These are phyloP conservation scores for Carex kokanica DNA, from an alignment of 176 grass and related monocot genomes.

Conservation along the genomic window DNA sequence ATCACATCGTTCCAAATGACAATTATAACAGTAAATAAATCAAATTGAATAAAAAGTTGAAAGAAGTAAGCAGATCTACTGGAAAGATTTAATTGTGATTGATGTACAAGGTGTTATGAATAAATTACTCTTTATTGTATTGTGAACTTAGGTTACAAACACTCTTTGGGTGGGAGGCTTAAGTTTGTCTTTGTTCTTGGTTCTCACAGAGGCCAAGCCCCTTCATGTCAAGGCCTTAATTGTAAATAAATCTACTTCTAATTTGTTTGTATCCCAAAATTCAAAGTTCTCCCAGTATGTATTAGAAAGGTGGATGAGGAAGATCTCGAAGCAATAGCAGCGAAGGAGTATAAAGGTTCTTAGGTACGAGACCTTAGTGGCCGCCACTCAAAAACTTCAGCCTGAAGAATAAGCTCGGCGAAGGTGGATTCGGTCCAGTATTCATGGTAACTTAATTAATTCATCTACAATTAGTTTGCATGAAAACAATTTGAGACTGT, in stretches of 20 bases:
- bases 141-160: slow-evolving; percentile 69
- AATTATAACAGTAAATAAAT: background rate
- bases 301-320: slow-evolving; percentile 47
- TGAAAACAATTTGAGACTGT: background rate
- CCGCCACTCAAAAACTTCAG: slow-evolving; percentile 56
- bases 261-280: too few relatives aligned
- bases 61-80: background rate
- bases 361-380: slow-evolving; percentile 45
- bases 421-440: slow-evolving; percentile 86
- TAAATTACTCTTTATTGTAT: background rate
- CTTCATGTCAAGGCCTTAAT: too few relatives aligned
- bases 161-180: slow-evolving; percentile 74
- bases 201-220: slow-evolving; percentile 69
- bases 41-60: background rate
- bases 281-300: slow-evolving; percentile 41
- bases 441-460: slow-evolving; percentile 37
- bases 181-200: slow-evolving; percentile 62
- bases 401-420: slow-evolving; percentile 58
- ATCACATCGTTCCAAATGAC: background rate
- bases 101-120: too few relatives aligned
- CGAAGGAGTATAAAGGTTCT: slow-evolving; percentile 57
- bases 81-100: background rate
- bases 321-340: slow-evolving; percentile 71
- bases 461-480: background rate
- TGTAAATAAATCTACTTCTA: too few relatives aligned